A percentile compares a stretch with the other conserved stretches of the same genome.
phyloP scores from a whole-genome alignment of 1,139 yeast genomes.

The Zygosaccharomyces sapae region DNA sequence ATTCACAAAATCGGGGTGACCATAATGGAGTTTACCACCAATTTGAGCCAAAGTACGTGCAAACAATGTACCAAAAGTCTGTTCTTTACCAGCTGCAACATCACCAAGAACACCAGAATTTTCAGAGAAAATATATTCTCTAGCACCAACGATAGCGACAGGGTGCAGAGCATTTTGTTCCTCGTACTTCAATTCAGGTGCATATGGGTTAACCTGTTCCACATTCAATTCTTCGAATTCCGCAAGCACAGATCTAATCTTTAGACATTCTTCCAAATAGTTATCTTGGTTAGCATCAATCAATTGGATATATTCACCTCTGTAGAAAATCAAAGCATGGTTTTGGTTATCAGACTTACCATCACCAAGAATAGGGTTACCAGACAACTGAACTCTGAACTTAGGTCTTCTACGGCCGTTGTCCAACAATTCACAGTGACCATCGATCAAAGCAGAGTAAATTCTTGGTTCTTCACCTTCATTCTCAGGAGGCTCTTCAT shows the following conservation, averaged over 20 bases:
- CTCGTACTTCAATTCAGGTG: conserved; percentile 49
- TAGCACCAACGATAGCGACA: conserved; percentile 98
- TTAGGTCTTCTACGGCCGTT: conserved; percentile 99
- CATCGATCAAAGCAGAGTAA: conserved; percentile 93
- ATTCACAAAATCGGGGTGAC: conserved; percentile 98
- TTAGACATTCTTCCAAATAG: conserved; percentile 95
- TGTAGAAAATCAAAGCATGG: conserved; percentile 92
- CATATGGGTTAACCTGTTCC: conserved; percentile 84
- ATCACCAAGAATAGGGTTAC: conserved; percentile 98
- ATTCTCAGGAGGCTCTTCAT: conserved; percentile 82
- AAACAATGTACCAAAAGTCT: conserved; percentile 96
- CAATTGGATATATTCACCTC: conserved; percentile 97
- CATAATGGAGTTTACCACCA: conserved; percentile 98
- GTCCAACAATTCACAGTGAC: conserved; percentile 96
- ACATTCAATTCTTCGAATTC: conserved; percentile 95
- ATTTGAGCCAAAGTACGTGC: conserved; percentile 97
- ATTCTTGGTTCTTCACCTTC: conserved; percentile 99
- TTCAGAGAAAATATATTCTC: conserved; percentile 98
- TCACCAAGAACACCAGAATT: conserved; percentile 99
- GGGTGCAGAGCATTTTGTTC: conserved; percentile 56
- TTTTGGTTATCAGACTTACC: conserved; percentile 99
- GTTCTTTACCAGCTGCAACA: conserved; percentile 99
- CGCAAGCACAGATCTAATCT: conserved; percentile 94
- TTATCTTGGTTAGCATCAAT: conserved; percentile 99
- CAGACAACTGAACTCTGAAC: conserved; percentile 94